phyloP scores from a whole-genome alignment of 2,329 filamentous ascomycete species.

The Raffaelea arxii region DNA sequence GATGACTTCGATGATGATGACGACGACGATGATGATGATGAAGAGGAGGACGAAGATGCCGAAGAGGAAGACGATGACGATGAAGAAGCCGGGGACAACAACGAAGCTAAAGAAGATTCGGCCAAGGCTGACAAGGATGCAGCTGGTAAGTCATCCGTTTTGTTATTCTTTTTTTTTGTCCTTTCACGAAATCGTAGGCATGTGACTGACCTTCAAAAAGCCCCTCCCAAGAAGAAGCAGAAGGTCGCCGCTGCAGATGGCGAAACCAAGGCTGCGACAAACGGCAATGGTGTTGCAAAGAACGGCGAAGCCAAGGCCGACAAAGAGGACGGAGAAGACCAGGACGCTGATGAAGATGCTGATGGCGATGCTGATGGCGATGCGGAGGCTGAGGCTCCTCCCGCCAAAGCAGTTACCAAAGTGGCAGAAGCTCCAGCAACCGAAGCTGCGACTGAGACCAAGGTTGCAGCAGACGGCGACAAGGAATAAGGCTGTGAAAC shows the following conservation, averaged over 20 bases:
- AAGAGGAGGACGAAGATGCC: constrained; percentile 26
- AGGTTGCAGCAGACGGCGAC: constrained; percentile 9
- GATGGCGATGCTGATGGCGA: constrained; percentile 8
- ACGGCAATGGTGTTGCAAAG: constrained; percentile 14
- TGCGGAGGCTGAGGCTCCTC: constrained; percentile 4
- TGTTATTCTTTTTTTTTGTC: background rate
- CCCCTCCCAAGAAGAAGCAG: constrained; percentile 41
- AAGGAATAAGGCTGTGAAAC: constrained; percentile 11
- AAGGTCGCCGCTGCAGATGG: constrained; percentile 29
- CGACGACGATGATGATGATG: constrained; percentile 27
- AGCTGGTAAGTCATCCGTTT: background rate
- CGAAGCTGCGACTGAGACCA: constrained; percentile 5
- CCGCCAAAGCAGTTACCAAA: constrained; percentile 10
- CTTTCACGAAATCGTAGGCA: constrained; percentile 13
- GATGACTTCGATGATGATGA: constrained; percentile 17
- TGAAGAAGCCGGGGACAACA: background rate
- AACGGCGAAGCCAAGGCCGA: constrained; percentile 15
- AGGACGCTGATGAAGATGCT: constrained; percentile 19
- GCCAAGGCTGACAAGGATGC: constrained; percentile 6
- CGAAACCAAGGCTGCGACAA: constrained; percentile 21
- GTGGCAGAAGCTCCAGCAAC: constrained; percentile 6
- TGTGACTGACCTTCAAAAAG: constrained; percentile 9
- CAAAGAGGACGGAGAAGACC: constrained; percentile 17
- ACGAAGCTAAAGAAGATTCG: too few species aligned
- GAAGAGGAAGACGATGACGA: constrained; percentile 15